Base-by-base conservation (phyloP, 2,329 filamentous ascomycete species). In the Colletotrichum echinochloae region DNA sequence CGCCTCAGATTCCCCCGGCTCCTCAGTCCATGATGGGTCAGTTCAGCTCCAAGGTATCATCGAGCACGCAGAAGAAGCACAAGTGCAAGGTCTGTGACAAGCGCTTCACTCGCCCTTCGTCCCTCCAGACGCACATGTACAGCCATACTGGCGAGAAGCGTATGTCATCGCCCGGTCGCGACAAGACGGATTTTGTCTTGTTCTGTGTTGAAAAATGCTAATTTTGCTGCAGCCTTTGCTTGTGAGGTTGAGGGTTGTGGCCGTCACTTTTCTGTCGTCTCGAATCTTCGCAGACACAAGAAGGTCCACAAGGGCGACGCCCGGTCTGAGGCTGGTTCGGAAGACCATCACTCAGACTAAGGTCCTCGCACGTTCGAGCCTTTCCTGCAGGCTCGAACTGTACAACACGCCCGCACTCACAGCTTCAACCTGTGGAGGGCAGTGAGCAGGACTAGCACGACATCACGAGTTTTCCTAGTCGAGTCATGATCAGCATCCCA, bases 61-160 rank as follows among this genome's bases (percentile, higher is more conserved):
- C 94, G 23, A 97, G 94, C 83, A 96, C 95, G 12, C 94, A 98
- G 80, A 98, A 98, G 90, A 98, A 98, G 87, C 96, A 98, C 85
- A 98, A 98, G 86, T 98, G 95, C 89, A 98, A 97, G 84, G 93
- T 98, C 71, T 98, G 95, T 85, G 95, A 98, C 82, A 98, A 98
- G 88, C 91, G 95, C 52, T 98, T 98, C 81, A 98, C 95, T 2
- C 89, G 95, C 65, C 95, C 95, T 1, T 97, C 94, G 79, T 98
- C 95, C 18, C 82, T 98, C 48, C 95, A 98, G 80, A 98, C 95
- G 39, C 95, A 98, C 80, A 98, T 98, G 93, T 98, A 98, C 83
- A 97, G 94, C 82, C 95, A 98, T 79, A 98, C 95, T 66, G 95
- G 95, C 79, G 95, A 98, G 82, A 98, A 98, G 85, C 95, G 94